Evolutionary conservation across 495 filamentous ascomycete genomes (phyloP).

Genomic region (Rostrohypoxylon terebratum): DNA sequence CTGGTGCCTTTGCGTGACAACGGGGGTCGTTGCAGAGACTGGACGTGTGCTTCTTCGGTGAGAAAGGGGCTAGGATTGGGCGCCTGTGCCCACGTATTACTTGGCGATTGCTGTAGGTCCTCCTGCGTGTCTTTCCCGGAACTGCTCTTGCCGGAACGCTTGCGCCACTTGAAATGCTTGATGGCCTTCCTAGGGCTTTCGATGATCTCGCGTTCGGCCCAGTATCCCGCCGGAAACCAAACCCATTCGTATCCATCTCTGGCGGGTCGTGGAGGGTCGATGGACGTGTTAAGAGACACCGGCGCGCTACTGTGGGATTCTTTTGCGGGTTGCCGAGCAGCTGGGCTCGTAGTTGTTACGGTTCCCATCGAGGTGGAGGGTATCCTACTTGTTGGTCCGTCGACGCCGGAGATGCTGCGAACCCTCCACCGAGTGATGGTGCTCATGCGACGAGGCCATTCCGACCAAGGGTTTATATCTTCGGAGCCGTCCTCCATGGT

Average conservation of each 20-base stretch:
- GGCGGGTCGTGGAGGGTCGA: conserved; percentile 63
- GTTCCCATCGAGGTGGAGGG: conserved; percentile 37
- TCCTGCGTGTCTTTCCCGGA: conserved; percentile 37
- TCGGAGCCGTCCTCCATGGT: conserved; percentile 32
- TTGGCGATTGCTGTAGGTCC: conserved; percentile 25
- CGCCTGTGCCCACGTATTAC: conserved; percentile 30
- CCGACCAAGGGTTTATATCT: conserved; percentile 36
- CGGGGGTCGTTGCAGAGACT: conserved; percentile 47
- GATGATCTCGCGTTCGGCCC: conserved; percentile 62
- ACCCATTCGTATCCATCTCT: conserved; percentile 65
- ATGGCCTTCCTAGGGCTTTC: conserved; percentile 47
- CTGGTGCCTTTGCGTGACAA: conserved; percentile 36
- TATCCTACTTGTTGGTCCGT: conserved; percentile 42
- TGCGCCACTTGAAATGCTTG: conserved; percentile 54
- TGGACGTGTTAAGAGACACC: conserved; percentile 16
- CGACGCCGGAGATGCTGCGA: conserved; percentile 45
- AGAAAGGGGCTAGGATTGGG: conserved; percentile 49
- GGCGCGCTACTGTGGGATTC: conserved; percentile 29
- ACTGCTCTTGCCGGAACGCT: conserved; percentile 52
- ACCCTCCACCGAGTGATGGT: conserved; percentile 34
- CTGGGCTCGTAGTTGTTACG: conserved; percentile 9
- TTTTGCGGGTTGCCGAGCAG: conserved; percentile 19
- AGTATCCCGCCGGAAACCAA: conserved; percentile 67
- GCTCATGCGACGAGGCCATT: conserved; percentile 36
- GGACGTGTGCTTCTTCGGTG: conserved; percentile 52